Conservation (phyloP, 2,329 filamentous ascomycete species). For the Chalara sp. region DNA sequence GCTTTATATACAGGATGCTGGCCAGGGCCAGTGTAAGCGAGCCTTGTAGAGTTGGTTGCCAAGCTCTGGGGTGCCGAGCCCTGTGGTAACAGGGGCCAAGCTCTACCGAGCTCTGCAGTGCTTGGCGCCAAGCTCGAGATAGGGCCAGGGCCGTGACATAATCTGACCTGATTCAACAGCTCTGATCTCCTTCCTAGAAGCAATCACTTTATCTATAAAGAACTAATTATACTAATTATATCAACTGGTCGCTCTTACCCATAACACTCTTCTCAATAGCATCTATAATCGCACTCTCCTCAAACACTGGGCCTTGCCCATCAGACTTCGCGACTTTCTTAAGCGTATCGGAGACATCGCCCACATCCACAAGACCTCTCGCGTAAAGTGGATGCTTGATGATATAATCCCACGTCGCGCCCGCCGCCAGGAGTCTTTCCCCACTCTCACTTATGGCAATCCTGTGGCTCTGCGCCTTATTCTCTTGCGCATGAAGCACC, state of each 20-base stretch:
- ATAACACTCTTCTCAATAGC: conserved; percentile 76
- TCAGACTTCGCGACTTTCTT: conserved; percentile 74
- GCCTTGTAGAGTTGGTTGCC: no score
- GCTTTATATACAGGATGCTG: no score
- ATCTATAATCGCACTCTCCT: conserved; percentile 65
- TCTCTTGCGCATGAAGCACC: conserved; percentile 51
- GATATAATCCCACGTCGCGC: conserved; percentile 88
- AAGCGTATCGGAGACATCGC: conserved; percentile 70
- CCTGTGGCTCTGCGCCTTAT: conserved; percentile 61
- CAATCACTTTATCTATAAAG: no score
- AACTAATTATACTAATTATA: no score
- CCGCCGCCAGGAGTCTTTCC: conserved; percentile 64
- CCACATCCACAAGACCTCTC: conserved; percentile 73
- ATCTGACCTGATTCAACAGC: no score
- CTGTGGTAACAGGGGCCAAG: no score
- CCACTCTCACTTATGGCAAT: conserved; percentile 59
- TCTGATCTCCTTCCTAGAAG: no score
- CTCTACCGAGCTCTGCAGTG: no score
- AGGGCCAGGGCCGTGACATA: no score
- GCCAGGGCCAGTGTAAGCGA: no score
- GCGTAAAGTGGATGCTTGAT: conserved; percentile 72
- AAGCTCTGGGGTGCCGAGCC: no score
- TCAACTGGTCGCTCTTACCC: conserved; percentile 71
- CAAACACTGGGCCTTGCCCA: conserved; percentile 82
- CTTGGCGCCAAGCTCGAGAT: no score